phyloP scores from a whole-genome alignment of 306 rosid species.

The Prunus fruticosa region DNA sequence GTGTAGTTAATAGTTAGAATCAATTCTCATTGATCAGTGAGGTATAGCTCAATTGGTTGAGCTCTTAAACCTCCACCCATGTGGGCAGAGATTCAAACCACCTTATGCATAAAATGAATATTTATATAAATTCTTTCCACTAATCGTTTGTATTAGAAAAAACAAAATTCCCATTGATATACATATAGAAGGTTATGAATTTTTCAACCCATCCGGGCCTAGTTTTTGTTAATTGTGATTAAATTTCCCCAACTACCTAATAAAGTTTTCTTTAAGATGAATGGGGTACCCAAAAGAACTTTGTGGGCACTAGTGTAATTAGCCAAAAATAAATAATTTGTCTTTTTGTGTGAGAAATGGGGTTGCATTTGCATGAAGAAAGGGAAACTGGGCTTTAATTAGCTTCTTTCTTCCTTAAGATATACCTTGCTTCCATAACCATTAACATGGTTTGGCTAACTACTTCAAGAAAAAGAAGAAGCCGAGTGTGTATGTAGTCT shows the following conservation, averaged over 20 bases:
- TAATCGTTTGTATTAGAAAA: too few species aligned
- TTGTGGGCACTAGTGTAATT: neutral
- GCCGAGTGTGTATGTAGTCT: neutral
- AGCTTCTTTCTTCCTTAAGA: neutral
- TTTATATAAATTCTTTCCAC: too few species aligned
- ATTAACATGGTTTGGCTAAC: neutral
- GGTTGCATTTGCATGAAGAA: neutral
- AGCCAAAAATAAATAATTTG: neutral
- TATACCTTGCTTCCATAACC: slow-evolving; percentile 13
- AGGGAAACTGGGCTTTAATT: neutral
- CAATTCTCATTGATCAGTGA: too few species aligned
- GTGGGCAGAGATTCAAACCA: too few species aligned
- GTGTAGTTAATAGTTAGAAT: too few species aligned
- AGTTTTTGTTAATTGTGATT: neutral
- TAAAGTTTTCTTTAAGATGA: neutral
- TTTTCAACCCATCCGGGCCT: neutral
- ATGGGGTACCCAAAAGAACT: neutral
- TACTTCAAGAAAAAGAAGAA: neutral
- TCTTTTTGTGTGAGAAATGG: neutral
- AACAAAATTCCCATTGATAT: too few species aligned
- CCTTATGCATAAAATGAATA: too few species aligned
- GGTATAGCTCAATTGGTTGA: too few species aligned
- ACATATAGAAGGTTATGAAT: neutral
- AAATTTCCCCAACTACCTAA: neutral
- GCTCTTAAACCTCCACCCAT: too few species aligned